phyloP scores from a whole-genome alignment of 2,329 filamentous ascomycete genomes.

The Monosporascus ibericus region DNA sequence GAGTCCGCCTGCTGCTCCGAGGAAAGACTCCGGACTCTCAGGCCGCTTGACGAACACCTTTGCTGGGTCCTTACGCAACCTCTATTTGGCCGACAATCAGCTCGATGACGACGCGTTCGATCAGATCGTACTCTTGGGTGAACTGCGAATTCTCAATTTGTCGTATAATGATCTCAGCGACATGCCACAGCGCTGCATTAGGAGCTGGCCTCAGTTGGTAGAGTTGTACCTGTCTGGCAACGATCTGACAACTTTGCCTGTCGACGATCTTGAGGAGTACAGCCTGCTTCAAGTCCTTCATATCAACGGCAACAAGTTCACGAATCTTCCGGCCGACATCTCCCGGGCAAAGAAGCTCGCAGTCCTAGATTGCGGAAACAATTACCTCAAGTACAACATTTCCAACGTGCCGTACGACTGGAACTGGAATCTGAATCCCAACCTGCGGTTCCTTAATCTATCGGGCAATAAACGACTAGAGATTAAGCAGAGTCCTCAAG shows the following conservation, averaged over 20 bases:
- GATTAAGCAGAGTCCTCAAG: slow-evolving; percentile 65
- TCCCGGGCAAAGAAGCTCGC: slow-evolving; percentile 89
- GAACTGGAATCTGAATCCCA: slow-evolving; percentile 99
- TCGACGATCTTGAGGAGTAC: slow-evolving; percentile 88
- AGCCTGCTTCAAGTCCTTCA: slow-evolving; percentile 84
- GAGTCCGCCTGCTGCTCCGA: slow-evolving; percentile 45
- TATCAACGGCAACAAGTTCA: slow-evolving; percentile 97
- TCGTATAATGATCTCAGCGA: slow-evolving; percentile 95
- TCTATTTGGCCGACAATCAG: slow-evolving; percentile 89
- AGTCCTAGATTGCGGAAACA: slow-evolving; percentile 91
- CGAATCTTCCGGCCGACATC: slow-evolving; percentile 89
- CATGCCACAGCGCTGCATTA: slow-evolving; percentile 81
- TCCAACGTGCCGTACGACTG: slow-evolving; percentile 99
- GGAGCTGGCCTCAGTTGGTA: slow-evolving; percentile 81
- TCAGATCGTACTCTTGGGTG: slow-evolving; percentile 73
- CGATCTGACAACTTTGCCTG: slow-evolving; percentile 82
- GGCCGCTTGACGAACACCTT: slow-evolving; percentile 80
- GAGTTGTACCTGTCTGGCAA: slow-evolving; percentile 96
- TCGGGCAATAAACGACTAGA: slow-evolving; percentile 95
- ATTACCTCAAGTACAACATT: slow-evolving; percentile 95
- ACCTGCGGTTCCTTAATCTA: slow-evolving; percentile 89
- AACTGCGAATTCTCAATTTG: slow-evolving; percentile 83
- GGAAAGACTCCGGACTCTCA: slow-evolving; percentile 88
- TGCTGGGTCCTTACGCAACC: slow-evolving; percentile 72
- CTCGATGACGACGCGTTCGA: slow-evolving; percentile 94